Base-by-base conservation (phyloP, 177 flowering plant genomes). In the Vitis hybrid region DNA sequence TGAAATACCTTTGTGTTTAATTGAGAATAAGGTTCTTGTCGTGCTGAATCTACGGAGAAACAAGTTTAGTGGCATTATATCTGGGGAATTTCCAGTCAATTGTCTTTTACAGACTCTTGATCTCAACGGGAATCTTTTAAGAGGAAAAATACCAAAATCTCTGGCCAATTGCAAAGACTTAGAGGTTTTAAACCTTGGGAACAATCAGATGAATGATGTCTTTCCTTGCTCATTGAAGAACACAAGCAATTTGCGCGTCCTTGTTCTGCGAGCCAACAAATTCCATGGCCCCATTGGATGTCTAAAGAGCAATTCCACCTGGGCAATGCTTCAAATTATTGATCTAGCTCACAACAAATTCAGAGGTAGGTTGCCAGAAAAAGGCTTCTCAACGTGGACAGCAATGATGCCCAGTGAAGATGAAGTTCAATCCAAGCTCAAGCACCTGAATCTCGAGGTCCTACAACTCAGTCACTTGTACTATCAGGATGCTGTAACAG, bases 271-370 rank as follows among this genome's bases (percentile, higher is more conserved):
- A 2, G 50, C 71, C 9, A 83, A 83, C 65, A 59, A 11, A 1
- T 83, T 83, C 24, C 46, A 73, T 18, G 86, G 86, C 1, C 0
- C 11, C 1, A 76, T 83, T 62, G 62, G 27, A 3, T 76, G 77
- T 71, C 55, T 17, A 17, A 30, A 9, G 0, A 54, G 0, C 1
- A 52, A 15, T 5, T 20, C 5, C 11, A 56, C 30, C n/a, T 78
- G 77, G 78, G 35, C 41, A 9, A 74, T 2, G 65, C 76, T 83
- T 65, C 86, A 79, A 56, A 83, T 83, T n/a, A 60, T 83, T 1
- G 86, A 83, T 51, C 4, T 80, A 15, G 74, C 84, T 35, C 20
- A 3, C 18, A 83, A 83, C 64, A 72, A 74, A 4, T 83, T 83
- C 15, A 77, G 10, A 12, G 85, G 85, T 9, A 10, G 2, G 0